phyloP scores from a whole-genome alignment of 2,329 filamentous ascomycete genomes.

The Paramyrothecium roridum region DNA sequence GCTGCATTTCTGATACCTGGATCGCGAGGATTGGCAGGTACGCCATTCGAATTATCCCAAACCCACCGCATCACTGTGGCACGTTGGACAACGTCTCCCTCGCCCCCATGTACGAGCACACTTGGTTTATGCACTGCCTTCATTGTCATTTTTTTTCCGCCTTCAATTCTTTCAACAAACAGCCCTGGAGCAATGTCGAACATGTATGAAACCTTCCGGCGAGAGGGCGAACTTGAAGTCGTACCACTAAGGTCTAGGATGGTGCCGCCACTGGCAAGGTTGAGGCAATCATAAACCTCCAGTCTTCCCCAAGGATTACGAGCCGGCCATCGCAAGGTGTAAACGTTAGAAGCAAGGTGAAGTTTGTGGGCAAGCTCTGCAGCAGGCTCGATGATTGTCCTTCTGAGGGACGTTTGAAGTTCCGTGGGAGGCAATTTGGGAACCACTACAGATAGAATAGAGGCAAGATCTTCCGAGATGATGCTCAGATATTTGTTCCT shows the following conservation, averaged over 20 bases:
- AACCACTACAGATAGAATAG: constrained; percentile 24
- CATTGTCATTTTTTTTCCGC: constrained; percentile 24
- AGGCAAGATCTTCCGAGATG: constrained; percentile 28
- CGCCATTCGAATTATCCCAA: constrained; percentile 21
- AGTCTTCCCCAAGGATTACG: constrained; percentile 29
- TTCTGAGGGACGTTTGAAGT: constrained; percentile 27
- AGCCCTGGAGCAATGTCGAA: constrained; percentile 33
- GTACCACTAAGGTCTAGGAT: constrained; percentile 24
- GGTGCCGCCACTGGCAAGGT: constrained; percentile 27
- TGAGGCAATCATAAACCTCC: constrained; percentile 33
- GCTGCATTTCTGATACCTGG: constrained; percentile 11
- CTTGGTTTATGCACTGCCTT: constrained; percentile 30
- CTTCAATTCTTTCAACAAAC: constrained; percentile 31
- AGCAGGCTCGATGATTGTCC: constrained; percentile 29
- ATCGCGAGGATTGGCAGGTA: constrained; percentile 9
- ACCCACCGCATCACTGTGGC: constrained; percentile 31
- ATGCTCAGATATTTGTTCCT: constrained; percentile 21
- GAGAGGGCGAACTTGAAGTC: constrained; percentile 19
- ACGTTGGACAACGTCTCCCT: constrained; percentile 20
- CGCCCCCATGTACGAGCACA: constrained; percentile 26
- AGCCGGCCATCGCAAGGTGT: constrained; percentile 33
- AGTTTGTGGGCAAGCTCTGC: constrained; percentile 31
- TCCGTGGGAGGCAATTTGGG: constrained; percentile 21
- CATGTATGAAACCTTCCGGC: constrained; percentile 27
- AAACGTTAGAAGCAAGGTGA: constrained; percentile 29